These are phyloP conservation scores for Aspergillus egyptiacus DNA, from an alignment of 495 filamentous ascomycete genomes.

Conservation along the genomic window DNA sequence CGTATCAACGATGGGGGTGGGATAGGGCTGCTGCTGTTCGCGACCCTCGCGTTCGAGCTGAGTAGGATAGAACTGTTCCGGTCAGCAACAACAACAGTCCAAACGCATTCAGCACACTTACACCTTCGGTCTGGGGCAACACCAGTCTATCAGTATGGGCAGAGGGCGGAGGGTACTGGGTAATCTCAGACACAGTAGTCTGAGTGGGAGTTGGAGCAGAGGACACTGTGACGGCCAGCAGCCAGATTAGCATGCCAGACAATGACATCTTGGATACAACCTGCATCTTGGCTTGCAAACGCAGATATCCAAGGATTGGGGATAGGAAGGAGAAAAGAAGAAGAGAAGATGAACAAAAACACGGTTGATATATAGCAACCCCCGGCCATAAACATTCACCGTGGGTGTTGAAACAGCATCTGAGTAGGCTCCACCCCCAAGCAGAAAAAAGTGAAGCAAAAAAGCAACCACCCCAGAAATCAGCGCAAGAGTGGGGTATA, in stretches of 20 bases:
- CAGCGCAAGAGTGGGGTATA: no score
- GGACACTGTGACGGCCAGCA: constrained; percentile 26
- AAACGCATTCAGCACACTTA: constrained; percentile 17
- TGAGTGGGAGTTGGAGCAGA: constrained; percentile 25
- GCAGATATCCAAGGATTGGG: neutral
- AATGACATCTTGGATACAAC: constrained; percentile 16
- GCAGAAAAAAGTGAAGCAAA: neutral
- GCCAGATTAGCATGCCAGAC: constrained; percentile 33
- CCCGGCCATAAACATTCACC: neutral
- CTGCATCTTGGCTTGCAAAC: constrained; percentile 16
- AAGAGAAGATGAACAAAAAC: neutral
- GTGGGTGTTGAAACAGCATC: neutral
- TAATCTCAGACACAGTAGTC: constrained; percentile 20
- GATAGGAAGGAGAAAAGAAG: neutral
- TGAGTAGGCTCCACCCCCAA: neutral
- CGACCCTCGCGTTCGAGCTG: constrained; percentile 39
- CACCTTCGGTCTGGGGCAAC: constrained; percentile 25
- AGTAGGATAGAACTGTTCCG: constrained; percentile 32
- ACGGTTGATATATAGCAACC: neutral
- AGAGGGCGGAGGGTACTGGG: constrained; percentile 35
- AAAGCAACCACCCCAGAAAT: neutral
- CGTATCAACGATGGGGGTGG: constrained; percentile 25
- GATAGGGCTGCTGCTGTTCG: constrained; percentile 29
- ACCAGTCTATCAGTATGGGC: constrained; percentile 22
- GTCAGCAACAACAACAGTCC: neutral